These are phyloP conservation scores for Myochromella boudieri DNA, from an alignment of 768 basidiomycete genomes.

Conservation along the genomic window DNA sequence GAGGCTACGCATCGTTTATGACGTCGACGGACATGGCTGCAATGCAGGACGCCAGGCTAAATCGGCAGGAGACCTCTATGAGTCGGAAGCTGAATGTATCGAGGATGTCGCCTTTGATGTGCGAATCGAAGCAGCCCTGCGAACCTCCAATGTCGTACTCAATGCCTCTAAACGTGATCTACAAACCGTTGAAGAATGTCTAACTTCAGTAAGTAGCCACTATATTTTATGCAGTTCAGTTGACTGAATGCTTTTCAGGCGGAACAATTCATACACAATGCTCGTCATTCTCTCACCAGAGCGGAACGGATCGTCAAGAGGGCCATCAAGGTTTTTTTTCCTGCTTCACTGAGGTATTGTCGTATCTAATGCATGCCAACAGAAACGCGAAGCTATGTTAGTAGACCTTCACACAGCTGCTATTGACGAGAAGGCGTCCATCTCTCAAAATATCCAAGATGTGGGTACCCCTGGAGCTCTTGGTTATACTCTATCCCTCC, in stretches of 20 bases:
- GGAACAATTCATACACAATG: slow-evolving; percentile 53
- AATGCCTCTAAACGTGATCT: slow-evolving; percentile 58
- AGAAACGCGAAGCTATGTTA: slow-evolving; percentile 54
- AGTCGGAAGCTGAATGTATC: slow-evolving; percentile 1
- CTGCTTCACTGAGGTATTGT: background rate
- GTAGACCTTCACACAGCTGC: slow-evolving; percentile 37
- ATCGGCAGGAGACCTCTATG: slow-evolving; percentile 1
- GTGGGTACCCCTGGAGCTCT: slow-evolving; percentile 27
- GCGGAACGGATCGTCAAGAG: slow-evolving; percentile 56
- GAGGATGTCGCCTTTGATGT: slow-evolving; percentile 29
- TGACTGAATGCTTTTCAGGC: slow-evolving; percentile 35
- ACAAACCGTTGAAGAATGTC: slow-evolving; percentile 48
- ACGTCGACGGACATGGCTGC: slow-evolving; percentile 38
- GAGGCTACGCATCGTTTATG: slow-evolving; percentile 38
- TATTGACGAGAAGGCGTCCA: slow-evolving; percentile 16
- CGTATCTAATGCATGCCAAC: slow-evolving; percentile 8
- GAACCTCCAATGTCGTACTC: slow-evolving; percentile 47
- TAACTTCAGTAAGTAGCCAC: slow-evolving; percentile 46
- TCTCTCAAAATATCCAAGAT: slow-evolving; percentile 19
- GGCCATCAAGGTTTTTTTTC: slow-evolving; percentile 49
- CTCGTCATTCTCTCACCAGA: slow-evolving; percentile 55
- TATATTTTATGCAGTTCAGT: slow-evolving; percentile 5
- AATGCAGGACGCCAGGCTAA: slow-evolving; percentile 41
- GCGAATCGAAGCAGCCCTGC: slow-evolving; percentile 39
- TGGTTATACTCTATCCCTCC: slow-evolving; percentile 31